Base-by-base conservation (phyloP, 2,329 filamentous ascomycete species). In the Colletotrichum karsti region DNA sequence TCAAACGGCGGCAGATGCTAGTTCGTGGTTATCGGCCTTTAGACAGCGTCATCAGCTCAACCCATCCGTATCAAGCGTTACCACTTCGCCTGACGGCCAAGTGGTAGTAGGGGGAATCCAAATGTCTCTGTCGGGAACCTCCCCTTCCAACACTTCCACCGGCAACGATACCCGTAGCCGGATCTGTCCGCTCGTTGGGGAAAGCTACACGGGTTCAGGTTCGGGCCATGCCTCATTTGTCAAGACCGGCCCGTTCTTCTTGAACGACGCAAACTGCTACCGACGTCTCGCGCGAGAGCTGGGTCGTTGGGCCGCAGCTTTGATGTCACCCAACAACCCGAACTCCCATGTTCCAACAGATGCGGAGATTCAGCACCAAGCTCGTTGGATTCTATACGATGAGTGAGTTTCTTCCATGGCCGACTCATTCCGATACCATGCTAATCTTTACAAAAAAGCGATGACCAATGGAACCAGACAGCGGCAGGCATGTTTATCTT, bases 401-500 rank as follows among this genome's bases (percentile, higher is more conserved):
- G 87, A 89, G 83, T 89, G 77, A 77, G 86, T 81, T 30, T 55
- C 1, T 10, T 12, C 3, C 28, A 10, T n/a, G n/a, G n/a, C 44
- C 28, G 22, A 9, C 24, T 26, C 50, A 7, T 37, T 22, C 37
- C 13, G 22, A 33, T 6, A n/a, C 13, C 12, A 18, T 6, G 54
- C 72, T 78, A 69, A 76, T 70, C 24, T n/a, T n/a, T n/a, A 39
- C 5, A 7, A 44, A 24, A 3, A 48, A 88, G 87, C 63, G 88
- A 90, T 63, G 88, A 90, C 72, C 87, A 87, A 2, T 90, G 88
- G 86, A 90, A 90, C 74, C 85, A 89, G 72, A 91, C 88, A 0
- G 86, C 87, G 1, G 88, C 88, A 28, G 89, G n/a, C n/a, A n/a
- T n/a, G n/a, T n/a, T n/a, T n/a, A n/a, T n/a, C n/a, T n/a, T n/a